phyloP scores from a whole-genome alignment of 2,329 filamentous ascomycete species.

The Cytospora piceicola region DNA sequence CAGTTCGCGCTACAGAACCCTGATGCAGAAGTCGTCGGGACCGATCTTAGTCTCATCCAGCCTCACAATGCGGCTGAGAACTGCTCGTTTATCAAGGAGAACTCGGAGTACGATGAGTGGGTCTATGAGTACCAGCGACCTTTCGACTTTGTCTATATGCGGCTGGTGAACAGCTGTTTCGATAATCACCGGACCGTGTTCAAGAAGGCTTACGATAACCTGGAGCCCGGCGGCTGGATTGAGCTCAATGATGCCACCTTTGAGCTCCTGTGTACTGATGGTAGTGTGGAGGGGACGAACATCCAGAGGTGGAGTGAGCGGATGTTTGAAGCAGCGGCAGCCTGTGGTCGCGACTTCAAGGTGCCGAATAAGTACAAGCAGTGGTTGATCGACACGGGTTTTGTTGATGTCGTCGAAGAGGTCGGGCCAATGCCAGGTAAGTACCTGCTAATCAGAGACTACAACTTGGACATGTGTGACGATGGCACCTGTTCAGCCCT shows the following conservation, averaged over 20 bases:
- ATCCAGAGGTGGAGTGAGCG: slow-evolving; percentile 40
- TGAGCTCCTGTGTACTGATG: slow-evolving; percentile 38
- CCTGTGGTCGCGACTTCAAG: slow-evolving; percentile 31
- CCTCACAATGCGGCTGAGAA: slow-evolving; percentile 52
- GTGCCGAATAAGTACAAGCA: slow-evolving; percentile 34
- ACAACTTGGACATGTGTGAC: neutral
- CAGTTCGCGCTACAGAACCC: slow-evolving; percentile 49
- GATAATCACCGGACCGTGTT: slow-evolving; percentile 53
- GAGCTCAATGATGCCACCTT: slow-evolving; percentile 43
- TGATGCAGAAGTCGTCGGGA: slow-evolving; percentile 44
- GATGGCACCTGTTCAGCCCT: slow-evolving; percentile 6
- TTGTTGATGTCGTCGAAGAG: slow-evolving; percentile 39
- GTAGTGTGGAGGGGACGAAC: slow-evolving; percentile 38
- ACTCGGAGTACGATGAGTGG: slow-evolving; percentile 56
- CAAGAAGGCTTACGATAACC: slow-evolving; percentile 47
- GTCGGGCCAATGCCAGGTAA: slow-evolving; percentile 25
- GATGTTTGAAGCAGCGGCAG: slow-evolving; percentile 30
- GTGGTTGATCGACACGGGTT: slow-evolving; percentile 37
- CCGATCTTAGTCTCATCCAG: slow-evolving; percentile 52
- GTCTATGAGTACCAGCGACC: slow-evolving; percentile 47
- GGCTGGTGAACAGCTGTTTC: slow-evolving; percentile 55
- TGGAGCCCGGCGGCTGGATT: slow-evolving; percentile 45
- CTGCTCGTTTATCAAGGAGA: slow-evolving; percentile 57
- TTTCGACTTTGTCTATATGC: slow-evolving; percentile 58
- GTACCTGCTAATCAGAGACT: neutral